Percentiles rank a stretch among this genome's conserved stretches.
Conservation (phyloP, 2,329 filamentous ascomycete genomes). For the Phaeosphaeria sp. region DNA sequence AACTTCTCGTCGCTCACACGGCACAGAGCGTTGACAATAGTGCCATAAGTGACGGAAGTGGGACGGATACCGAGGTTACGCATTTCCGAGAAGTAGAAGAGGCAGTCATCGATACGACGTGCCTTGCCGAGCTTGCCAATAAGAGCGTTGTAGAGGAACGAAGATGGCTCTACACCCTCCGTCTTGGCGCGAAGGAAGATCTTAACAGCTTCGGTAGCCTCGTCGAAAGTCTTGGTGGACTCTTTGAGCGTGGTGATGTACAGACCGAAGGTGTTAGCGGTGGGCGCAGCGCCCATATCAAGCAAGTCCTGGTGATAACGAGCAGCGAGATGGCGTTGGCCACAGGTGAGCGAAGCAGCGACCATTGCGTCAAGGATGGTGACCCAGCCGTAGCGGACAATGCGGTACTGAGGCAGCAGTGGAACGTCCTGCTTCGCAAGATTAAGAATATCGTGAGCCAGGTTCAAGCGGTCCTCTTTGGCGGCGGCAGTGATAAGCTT, state of each 20-base stretch:
- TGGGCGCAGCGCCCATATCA: constrained; percentile 87
- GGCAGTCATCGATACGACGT: constrained; percentile 94
- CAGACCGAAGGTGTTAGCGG: constrained; percentile 95
- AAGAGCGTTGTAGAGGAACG: constrained; percentile 96
- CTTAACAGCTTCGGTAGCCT: constrained; percentile 94
- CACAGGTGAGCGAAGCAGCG: constrained; percentile 83
- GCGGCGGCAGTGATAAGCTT: constrained; percentile 93
- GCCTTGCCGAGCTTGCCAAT: constrained; percentile 99
- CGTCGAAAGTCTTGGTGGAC: constrained; percentile 95
- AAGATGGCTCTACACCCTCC: constrained; percentile 94
- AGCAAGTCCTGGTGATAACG: constrained; percentile 91
- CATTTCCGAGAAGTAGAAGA: constrained; percentile 99
- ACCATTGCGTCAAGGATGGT: constrained; percentile 97
- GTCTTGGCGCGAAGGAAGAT: constrained; percentile 94
- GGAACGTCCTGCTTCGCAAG: constrained; percentile 93
- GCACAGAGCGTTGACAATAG: constrained; percentile 96
- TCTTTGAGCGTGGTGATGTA: constrained; percentile 99
- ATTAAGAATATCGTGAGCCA: constrained; percentile 84
- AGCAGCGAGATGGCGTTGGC: constrained; percentile 80
- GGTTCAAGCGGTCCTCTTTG: constrained; percentile 79
- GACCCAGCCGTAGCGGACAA: constrained; percentile 94
- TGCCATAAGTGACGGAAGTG: constrained; percentile 97
- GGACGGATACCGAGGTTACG: constrained; percentile 89
- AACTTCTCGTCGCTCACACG: constrained; percentile 98
- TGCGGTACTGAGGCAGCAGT: constrained; percentile 79